A percentile compares a stretch with the other conserved stretches of the same genome.
phyloP scores from a whole-genome alignment of 768 basidiomycete species.

The Mycena olivaceomarginata region DNA sequence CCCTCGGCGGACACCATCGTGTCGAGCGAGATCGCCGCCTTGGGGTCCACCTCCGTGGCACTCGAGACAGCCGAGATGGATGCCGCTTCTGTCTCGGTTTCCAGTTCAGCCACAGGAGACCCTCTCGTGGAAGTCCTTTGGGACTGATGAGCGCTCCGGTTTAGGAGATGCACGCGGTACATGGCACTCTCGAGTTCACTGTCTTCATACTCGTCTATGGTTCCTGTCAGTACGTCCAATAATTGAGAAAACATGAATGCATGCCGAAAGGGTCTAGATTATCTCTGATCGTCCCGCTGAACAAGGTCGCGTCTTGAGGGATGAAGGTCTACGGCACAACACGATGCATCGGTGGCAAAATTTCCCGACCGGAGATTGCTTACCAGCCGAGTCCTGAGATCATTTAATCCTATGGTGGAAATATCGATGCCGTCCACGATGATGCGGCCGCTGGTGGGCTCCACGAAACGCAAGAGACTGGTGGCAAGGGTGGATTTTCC shows the following conservation, averaged over 20 bases:
- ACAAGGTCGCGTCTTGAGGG: conserved; percentile 83
- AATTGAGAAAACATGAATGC: conserved; percentile 46
- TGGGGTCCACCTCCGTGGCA: conserved; percentile 73
- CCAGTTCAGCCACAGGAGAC: conserved; percentile 69
- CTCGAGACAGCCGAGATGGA: conserved; percentile 62
- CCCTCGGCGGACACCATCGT: conserved; percentile 91
- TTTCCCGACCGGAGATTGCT: conserved; percentile 13
- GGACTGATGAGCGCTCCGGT: conserved; percentile 67
- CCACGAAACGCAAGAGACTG: conserved; percentile 90
- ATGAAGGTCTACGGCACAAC: conserved; percentile 78
- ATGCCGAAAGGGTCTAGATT: conserved; percentile 84
- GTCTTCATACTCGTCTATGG: conserved; percentile 78
- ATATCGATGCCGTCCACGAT: conserved; percentile 93
- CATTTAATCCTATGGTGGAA: conserved; percentile 88
- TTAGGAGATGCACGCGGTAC: conserved; percentile 85
- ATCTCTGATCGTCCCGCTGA: conserved; percentile 72
- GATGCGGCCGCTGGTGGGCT: conserved; percentile 85
- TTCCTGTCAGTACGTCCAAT: conserved; percentile 53
- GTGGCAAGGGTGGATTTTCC: conserved; percentile 92
- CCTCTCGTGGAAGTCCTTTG: conserved; percentile 66
- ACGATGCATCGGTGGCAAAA: conserved; percentile 21
- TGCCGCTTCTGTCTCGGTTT: conserved; percentile 58
- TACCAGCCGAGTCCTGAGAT: conserved; percentile 85
- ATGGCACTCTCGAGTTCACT: conserved; percentile 70
- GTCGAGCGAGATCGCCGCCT: conserved; percentile 77